A percentile compares a stretch with the other conserved stretches of the same genome.
These are phyloP conservation scores for Hansenula sp. DNA, from an alignment of 1,139 yeast species.

Conservation along the genomic window DNA sequence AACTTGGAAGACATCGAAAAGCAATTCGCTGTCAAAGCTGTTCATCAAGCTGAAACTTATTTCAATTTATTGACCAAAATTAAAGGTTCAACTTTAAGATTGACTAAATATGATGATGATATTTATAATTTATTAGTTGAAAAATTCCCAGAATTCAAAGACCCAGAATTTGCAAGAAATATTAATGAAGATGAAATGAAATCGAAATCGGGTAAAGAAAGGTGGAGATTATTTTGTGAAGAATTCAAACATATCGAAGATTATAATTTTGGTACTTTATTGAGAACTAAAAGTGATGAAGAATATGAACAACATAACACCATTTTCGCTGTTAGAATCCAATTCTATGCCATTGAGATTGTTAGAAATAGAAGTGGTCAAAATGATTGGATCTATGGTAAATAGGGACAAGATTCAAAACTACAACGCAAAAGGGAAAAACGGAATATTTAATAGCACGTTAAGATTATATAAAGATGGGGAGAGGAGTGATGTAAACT, in stretches of 20 bases:
- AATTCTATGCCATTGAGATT: constrained; percentile 92
- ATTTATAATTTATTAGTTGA: constrained; percentile 65
- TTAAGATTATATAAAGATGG: not conserved
- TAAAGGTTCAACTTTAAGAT: constrained; percentile 73
- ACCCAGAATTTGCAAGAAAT: constrained; percentile 48
- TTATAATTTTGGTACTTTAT: constrained; percentile 91
- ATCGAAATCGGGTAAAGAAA: constrained; percentile 71
- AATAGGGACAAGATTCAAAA: constrained; percentile 5
- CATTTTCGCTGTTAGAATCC: constrained; percentile 87
- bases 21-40: constrained; percentile 98
- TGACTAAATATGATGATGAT: constrained; percentile 81
- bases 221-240: constrained; percentile 89
- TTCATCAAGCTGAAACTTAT: constrained; percentile 91
- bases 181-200: constrained; percentile 83
- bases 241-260: constrained; percentile 82
- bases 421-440: not conserved
- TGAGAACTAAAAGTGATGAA: constrained; percentile 63
- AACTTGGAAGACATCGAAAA: constrained; percentile 76
- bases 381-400: constrained; percentile 78
- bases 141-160: constrained; percentile 81
- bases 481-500: not conserved
- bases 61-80: constrained; percentile 75
- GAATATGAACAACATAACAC: constrained; percentile 86
- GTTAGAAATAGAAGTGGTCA: constrained; percentile 88
- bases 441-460: not conserved